A percentile compares a stretch with the other conserved stretches of the same genome.
Evolutionary conservation across 1,284 basidiomycete genomes (phyloP).

Genomic region (Agaricales sp.): DNA sequence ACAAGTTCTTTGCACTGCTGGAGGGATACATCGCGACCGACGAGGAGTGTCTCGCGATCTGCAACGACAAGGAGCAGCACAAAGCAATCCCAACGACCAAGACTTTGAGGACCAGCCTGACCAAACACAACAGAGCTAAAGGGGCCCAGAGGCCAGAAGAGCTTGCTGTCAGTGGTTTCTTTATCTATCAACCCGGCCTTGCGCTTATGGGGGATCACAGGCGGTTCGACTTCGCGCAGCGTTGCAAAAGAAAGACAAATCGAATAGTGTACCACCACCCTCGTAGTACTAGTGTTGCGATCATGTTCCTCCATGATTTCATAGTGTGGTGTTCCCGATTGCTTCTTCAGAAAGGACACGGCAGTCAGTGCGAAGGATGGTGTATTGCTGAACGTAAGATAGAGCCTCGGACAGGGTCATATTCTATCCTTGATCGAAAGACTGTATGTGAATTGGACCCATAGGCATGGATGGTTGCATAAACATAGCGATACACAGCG

Average conservation of each 20-base stretch:
- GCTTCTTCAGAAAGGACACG: too few species aligned
- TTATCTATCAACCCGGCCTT: not conserved
- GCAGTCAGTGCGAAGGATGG: too few species aligned
- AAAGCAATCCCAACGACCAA: conserved; percentile 28
- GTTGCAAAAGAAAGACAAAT: conserved; percentile 40
- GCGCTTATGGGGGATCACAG: conserved; percentile 6
- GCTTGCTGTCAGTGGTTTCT: conserved; percentile 47
- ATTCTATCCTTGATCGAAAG: conserved; percentile 9
- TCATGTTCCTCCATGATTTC: too few species aligned
- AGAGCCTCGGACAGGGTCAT: conserved; percentile 10
- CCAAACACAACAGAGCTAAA: conserved; percentile 81
- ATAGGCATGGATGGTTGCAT: conserved; percentile 13
- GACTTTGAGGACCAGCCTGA: conserved; percentile 39
- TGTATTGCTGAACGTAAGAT: not conserved
- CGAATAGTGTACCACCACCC: conserved; percentile 16
- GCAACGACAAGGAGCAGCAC: not conserved
- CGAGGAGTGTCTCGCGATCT: conserved; percentile 46
- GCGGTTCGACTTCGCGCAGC: conserved; percentile 43
- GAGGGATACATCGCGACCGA: conserved; percentile 62
- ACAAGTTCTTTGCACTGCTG: conserved; percentile 80
- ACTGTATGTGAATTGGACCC: not conserved
- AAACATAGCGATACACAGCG: conserved; percentile 16
- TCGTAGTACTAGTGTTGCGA: too few species aligned
- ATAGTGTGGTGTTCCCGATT: too few species aligned
- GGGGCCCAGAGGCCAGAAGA: conserved; percentile 72